Conservation (phyloP, 192 early-diverging fungal species). For the Mortierella claussenii region DNA sequence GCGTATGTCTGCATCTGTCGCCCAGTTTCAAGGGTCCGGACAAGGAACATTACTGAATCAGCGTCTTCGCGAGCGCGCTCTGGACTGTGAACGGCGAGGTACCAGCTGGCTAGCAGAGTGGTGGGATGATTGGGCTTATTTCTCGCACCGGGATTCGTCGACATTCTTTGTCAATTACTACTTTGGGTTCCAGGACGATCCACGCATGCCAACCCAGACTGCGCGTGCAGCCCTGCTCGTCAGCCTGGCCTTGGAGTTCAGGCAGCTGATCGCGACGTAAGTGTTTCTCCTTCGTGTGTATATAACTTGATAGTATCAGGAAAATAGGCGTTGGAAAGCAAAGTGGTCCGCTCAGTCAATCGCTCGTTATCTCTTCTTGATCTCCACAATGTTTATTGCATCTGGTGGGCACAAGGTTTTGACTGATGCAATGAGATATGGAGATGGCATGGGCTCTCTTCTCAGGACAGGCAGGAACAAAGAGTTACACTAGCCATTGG, state of each 20-base stretch:
- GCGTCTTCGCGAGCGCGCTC: constrained; percentile 53
- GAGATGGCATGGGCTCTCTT: too few species aligned
- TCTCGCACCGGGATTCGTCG: constrained; percentile 44
- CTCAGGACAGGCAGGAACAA: too few species aligned
- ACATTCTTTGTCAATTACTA: constrained; percentile 53
- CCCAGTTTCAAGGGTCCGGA: constrained; percentile 49
- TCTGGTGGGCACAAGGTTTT: background rate
- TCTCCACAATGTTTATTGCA: background rate
- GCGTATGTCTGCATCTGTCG: constrained; percentile 51
- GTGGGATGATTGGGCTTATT: constrained; percentile 55
- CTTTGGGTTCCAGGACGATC: constrained; percentile 52
- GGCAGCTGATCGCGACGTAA: constrained; percentile 47
- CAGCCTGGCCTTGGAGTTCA: constrained; percentile 42
- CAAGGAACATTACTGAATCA: constrained; percentile 24
- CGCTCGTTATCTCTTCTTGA: background rate
- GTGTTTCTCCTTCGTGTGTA: background rate
- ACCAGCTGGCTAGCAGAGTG: constrained; percentile 53
- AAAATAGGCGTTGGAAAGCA: too few species aligned
- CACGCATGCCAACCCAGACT: constrained; percentile 43
- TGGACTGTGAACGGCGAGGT: constrained; percentile 59
- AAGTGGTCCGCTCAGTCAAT: too few species aligned
- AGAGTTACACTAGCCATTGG: too few species aligned
- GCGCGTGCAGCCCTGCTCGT: constrained; percentile 42
- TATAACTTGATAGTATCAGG: too few species aligned
- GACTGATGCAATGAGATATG: background rate